Conservation (phyloP, 2,329 filamentous ascomycete genomes). For the Aspergillus japonicus region DNA sequence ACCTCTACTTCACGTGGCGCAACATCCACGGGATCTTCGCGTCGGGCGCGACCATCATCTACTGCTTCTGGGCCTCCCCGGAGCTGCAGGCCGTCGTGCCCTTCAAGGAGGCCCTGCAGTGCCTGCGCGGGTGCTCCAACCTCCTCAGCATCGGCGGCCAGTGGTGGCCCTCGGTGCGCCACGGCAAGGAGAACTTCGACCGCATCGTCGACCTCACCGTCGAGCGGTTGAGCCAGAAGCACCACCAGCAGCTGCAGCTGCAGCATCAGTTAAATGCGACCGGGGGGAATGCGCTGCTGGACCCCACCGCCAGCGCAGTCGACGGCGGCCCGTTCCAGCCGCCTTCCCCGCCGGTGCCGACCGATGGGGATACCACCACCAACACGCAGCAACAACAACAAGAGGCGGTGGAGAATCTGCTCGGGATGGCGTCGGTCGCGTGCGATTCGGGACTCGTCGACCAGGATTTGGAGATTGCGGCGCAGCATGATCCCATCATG, state of each 20-base stretch:
- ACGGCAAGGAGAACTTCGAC: slow-evolving; percentile 33
- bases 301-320: background rate
- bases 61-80: slow-evolving; percentile 39
- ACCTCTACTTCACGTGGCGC: slow-evolving; percentile 36
- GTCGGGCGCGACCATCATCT: slow-evolving; percentile 40
- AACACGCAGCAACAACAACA: too few relatives aligned
- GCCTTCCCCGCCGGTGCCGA: background rate
- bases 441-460: background rate
- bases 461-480: slow-evolving; percentile 5
- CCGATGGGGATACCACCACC: background rate
- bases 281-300: background rate
- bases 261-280: background rate
- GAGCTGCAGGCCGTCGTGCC: slow-evolving; percentile 27
- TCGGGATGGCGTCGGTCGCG: background rate
- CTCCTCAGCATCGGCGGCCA: slow-evolving; percentile 42
- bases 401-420: background rate
- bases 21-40: slow-evolving; percentile 42
- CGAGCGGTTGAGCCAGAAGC: slow-evolving; percentile 16
- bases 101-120: slow-evolving; percentile 23
- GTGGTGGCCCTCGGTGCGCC: slow-evolving; percentile 42
- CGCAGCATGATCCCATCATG: slow-evolving; percentile 22
- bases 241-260: background rate
- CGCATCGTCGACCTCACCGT: slow-evolving; percentile 30
- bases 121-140: slow-evolving; percentile 36
- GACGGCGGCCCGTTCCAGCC: background rate